Percentiles rank a stretch among this genome's conserved stretches.
Conservation (phyloP, 73 alveolate species). For the Stentor roeselii region DNA sequence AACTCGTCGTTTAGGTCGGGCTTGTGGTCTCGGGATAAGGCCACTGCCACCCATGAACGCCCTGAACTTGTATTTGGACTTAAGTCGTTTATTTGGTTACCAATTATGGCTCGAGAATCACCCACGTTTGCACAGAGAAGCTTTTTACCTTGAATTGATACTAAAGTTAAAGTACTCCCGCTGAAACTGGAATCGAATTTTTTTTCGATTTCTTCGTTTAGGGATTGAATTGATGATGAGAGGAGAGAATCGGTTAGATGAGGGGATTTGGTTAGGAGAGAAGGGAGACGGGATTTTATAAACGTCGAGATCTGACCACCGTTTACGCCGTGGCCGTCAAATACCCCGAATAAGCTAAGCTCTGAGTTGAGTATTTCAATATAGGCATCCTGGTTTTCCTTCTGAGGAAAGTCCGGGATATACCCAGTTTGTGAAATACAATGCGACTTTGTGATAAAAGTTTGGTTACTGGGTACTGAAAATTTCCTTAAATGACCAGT, state of each 20-base stretch:
- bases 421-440: constrained; percentile 53
- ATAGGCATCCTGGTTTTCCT: constrained; percentile 81
- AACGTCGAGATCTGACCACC: constrained; percentile 56
- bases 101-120: constrained; percentile 56
- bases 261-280: not conserved
- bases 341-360: constrained; percentile 43
- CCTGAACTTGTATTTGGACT: not conserved
- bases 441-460: too few species aligned
- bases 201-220: not conserved
- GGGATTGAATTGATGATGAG: not conserved
- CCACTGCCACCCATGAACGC: not conserved
- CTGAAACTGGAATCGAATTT: not conserved
- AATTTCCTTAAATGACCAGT: not conserved
- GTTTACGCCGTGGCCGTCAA: constrained; percentile 65
- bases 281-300: constrained; percentile 50
- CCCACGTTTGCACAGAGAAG: constrained; percentile 50
- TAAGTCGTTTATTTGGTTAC: not conserved
- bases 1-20: constrained; percentile 76
- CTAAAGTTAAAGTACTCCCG: constrained; percentile 20
- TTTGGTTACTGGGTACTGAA: not conserved
- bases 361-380: constrained; percentile 52
- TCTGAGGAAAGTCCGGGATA: constrained; percentile 75
- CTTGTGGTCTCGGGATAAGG: constrained; percentile 80
- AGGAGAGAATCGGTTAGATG: not conserved
- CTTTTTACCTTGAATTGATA: not conserved